A percentile compares a stretch with the other conserved stretches of the same genome.
These are phyloP conservation scores for Astragalus membranaceus DNA, from an alignment of 306 rosid genomes.

Conservation along the genomic window DNA sequence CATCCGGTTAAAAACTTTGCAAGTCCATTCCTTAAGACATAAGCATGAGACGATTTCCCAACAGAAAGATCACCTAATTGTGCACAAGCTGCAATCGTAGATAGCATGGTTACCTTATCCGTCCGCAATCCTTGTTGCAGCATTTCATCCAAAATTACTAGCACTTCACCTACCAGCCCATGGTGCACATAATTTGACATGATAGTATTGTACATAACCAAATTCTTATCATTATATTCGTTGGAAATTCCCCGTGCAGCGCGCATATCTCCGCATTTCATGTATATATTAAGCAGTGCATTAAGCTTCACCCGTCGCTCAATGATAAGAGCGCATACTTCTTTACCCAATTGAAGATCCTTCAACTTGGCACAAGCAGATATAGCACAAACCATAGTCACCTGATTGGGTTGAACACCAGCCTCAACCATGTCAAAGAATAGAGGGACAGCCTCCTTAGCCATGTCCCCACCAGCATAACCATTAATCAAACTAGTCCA, in stretches of 20 bases:
- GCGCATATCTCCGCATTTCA: constrained; percentile 63
- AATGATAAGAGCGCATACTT: constrained; percentile 33
- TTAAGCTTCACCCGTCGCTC: constrained; percentile 49
- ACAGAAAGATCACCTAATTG: constrained; percentile 46
- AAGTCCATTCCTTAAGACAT: constrained; percentile 56
- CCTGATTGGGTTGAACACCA: constrained; percentile 47
- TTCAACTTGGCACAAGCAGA: constrained; percentile 81
- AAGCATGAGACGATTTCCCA: constrained; percentile 63
- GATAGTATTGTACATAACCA: constrained; percentile 72
- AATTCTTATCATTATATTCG: constrained; percentile 40
- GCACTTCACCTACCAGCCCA: constrained; percentile 47
- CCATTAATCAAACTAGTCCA: constrained; percentile 91
- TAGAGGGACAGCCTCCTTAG: constrained; percentile 55
- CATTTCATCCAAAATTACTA: constrained; percentile 40
- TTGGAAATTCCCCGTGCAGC: constrained; percentile 42
- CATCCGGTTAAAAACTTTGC: constrained; percentile 43
- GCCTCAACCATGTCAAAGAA: constrained; percentile 62
- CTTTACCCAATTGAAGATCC: constrained; percentile 53
- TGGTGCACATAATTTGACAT: constrained; percentile 62
- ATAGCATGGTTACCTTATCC: constrained; percentile 60
- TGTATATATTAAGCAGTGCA: constrained; percentile 69
- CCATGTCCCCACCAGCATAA: constrained; percentile 38
- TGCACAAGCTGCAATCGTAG: constrained; percentile 56
- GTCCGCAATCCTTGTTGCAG: constrained; percentile 42
- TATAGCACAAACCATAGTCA: constrained; percentile 63